Conservation (phyloP, 2,329 filamentous ascomycete species). For the Davidsoniella neocaledoniae region DNA sequence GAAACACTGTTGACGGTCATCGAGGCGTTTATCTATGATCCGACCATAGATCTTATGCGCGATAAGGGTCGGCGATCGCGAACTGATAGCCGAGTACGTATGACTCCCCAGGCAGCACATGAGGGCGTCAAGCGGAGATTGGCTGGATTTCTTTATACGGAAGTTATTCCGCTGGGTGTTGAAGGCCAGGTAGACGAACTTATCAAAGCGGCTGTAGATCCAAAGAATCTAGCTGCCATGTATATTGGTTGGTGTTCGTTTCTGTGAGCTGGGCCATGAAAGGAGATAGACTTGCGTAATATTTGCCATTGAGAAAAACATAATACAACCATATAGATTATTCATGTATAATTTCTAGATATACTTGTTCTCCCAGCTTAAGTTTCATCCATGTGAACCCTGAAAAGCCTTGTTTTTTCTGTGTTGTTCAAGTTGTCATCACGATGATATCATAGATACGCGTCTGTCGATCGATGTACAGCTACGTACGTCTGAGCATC, state of each 20-base stretch:
- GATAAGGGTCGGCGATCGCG: conserved; percentile 43
- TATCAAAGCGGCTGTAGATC: conserved; percentile 71
- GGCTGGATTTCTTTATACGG: conserved; percentile 63
- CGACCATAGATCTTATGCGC: conserved; percentile 74
- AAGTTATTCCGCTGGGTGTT: conserved; percentile 83
- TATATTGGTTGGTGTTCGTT: conserved; percentile 84
- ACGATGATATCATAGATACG: too few species aligned
- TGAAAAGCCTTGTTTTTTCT: neutral
- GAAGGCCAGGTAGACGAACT: conserved; percentile 96
- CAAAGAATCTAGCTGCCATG: conserved; percentile 72
- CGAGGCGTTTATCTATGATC: conserved; percentile 93
- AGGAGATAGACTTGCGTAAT: neutral
- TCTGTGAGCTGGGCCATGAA: conserved; percentile 21
- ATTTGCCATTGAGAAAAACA: neutral
- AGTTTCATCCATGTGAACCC: too few species aligned
- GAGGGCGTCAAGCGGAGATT: conserved; percentile 82
- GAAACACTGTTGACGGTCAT: conserved; percentile 95
- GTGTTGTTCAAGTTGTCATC: neutral
- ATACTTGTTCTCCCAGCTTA: too few species aligned
- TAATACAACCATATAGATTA: conserved; percentile 6
- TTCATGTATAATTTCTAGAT: neutral
- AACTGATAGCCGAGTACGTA: conserved; percentile 11
- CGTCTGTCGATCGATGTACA: too few species aligned
- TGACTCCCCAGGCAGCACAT: conserved; percentile 57
- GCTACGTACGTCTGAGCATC: too few species aligned